These are phyloP conservation scores for Theileria sp. DNA, from an alignment of 169 alveolate species.

Conservation along the genomic window DNA sequence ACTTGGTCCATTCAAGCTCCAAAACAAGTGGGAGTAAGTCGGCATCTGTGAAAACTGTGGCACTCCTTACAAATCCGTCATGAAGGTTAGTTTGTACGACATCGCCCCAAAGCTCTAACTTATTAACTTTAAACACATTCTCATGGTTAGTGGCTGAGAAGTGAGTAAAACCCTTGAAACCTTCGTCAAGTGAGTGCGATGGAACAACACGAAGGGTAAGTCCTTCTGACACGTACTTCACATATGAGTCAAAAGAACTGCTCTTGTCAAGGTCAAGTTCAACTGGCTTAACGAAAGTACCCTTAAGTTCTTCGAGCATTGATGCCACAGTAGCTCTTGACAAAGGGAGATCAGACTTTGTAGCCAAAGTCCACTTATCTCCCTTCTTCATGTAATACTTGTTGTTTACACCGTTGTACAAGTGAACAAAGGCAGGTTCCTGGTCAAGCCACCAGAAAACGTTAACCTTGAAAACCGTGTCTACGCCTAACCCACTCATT, in stretches of 20 bases:
- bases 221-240: slow-evolving; percentile 18
- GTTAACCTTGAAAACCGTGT: neutral
- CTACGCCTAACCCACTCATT: slow-evolving; percentile 3
- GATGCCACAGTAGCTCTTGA: neutral
- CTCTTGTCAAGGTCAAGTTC: slow-evolving; percentile 19
- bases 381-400: slow-evolving; percentile 21
- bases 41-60: slow-evolving; percentile 1
- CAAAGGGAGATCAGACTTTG: neutral
- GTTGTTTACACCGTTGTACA: slow-evolving; percentile 9
- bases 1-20: slow-evolving; percentile 17
- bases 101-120: slow-evolving; percentile 9
- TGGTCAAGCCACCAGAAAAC: slow-evolving; percentile 16
- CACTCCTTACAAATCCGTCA: neutral
- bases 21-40: slow-evolving; percentile 6
- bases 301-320: slow-evolving; percentile 3
- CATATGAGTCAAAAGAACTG: neutral
- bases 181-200: neutral
- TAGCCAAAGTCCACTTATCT: neutral
- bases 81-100: neutral
- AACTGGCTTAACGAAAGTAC: slow-evolving; percentile 1
- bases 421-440: neutral
- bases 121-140: neutral
- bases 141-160: slow-evolving; percentile 10
- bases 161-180: slow-evolving; percentile 18
- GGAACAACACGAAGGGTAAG: slow-evolving; percentile 12